A percentile compares a stretch with the other conserved stretches of the same genome.
These are phyloP conservation scores for Lepidium africanum DNA, from an alignment of 345 rosid species.

Conservation along the genomic window DNA sequence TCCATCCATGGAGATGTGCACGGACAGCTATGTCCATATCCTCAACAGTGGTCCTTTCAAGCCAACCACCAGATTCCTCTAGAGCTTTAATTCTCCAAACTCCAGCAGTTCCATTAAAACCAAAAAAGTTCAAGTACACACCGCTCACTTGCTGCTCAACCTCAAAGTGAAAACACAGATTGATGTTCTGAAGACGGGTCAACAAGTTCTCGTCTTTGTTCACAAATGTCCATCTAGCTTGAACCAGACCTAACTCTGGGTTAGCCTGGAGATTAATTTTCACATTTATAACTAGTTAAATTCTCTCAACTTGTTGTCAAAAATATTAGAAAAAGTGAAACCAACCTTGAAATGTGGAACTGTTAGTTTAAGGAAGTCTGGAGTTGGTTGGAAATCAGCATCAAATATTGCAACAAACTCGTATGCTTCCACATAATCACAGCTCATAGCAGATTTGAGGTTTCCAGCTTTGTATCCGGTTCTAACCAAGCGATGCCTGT, in stretches of 20 bases:
- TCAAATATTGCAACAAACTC: constrained; percentile 87
- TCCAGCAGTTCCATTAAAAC: constrained; percentile 89
- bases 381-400: constrained; percentile 76
- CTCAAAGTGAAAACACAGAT: constrained; percentile 77
- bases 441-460: constrained; percentile 82
- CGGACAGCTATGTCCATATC: constrained; percentile 93
- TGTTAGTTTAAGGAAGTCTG: constrained; percentile 60
- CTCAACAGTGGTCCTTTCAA: constrained; percentile 78
- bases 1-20: constrained; percentile 87
- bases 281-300: background rate
- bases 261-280: constrained; percentile 36
- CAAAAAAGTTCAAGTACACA: constrained; percentile 71
- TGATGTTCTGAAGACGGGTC: constrained; percentile 83
- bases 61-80: constrained; percentile 91
- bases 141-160: constrained; percentile 85
- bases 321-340: background rate
- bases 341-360: constrained; percentile 81
- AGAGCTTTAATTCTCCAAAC: constrained; percentile 87
- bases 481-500: constrained; percentile 62
- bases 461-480: constrained; percentile 91
- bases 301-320: background rate
- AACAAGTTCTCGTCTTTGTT: constrained; percentile 78
- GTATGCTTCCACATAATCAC: constrained; percentile 60
- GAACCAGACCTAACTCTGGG: constrained; percentile 67
- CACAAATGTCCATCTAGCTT: constrained; percentile 79